Percentiles rank a stretch among this genome's conserved stretches.
phyloP scores from a whole-genome alignment of 2,329 filamentous ascomycete species.

The Cephalotrichum gorgonifer region DNA sequence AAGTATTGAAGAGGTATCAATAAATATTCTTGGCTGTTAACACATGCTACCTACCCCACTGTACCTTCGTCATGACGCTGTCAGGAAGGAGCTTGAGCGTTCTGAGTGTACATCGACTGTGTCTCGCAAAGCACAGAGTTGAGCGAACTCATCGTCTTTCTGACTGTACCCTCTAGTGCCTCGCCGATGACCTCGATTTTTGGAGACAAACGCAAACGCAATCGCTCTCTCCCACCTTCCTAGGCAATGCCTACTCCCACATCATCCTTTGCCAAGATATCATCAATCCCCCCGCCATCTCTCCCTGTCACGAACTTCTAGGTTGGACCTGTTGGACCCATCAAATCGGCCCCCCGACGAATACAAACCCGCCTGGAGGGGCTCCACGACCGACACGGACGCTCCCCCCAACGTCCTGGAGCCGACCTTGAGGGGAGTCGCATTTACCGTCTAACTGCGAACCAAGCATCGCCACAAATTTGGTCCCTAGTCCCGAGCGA shows the following conservation, averaged over 20 bases:
- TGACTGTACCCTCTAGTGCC: background rate
- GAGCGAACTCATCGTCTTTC: background rate
- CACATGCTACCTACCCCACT: background rate
- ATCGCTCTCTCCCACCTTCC: background rate
- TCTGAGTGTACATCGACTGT: background rate
- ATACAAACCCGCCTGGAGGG: background rate
- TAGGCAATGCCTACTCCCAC: background rate
- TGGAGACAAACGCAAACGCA: constrained; percentile 3
- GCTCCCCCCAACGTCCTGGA: constrained; percentile 5
- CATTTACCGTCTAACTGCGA: background rate
- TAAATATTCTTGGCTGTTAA: background rate
- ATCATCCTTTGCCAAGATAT: background rate
- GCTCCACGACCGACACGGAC: background rate
- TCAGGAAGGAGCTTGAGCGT: no score
- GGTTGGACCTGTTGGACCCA: background rate
- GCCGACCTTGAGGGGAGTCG: constrained; percentile 5
- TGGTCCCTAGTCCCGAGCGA: background rate
- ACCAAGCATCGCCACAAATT: background rate
- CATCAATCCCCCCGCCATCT: background rate
- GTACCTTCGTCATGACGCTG: constrained; percentile 3
- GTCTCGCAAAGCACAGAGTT: background rate
- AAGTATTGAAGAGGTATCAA: background rate
- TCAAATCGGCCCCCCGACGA: background rate
- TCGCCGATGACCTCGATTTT: background rate
- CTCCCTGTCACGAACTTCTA: background rate